Evolutionary conservation across 2,329 filamentous ascomycete genomes (phyloP).

Genomic region (Trichoderma gracile): DNA sequence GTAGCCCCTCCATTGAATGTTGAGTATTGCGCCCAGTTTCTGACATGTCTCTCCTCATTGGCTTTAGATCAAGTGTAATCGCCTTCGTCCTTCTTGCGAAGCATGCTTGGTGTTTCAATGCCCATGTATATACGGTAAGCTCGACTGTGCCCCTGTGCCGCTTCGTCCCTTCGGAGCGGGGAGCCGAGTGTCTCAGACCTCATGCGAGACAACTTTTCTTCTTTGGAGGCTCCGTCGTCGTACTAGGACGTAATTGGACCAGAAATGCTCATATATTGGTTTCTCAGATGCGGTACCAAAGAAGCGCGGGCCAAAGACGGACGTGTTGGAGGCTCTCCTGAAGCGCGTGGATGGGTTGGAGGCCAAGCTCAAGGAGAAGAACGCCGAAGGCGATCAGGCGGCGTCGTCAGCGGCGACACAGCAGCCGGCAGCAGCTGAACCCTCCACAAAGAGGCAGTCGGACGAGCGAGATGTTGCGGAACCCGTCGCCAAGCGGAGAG

Average conservation of each 20-base stretch:
- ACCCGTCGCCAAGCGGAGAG: constrained; percentile 44
- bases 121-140: constrained; percentile 80
- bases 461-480: constrained; percentile 30
- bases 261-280: constrained; percentile 1
- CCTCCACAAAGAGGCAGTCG: constrained; percentile 4
- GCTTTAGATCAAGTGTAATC: constrained; percentile 84
- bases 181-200: not conserved
- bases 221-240: not conserved
- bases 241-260: not conserved
- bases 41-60: not conserved
- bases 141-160: not conserved
- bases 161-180: not conserved
- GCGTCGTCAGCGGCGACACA: constrained; percentile 30
- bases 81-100: constrained; percentile 79
- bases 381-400: constrained; percentile 38
- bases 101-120: constrained; percentile 89
- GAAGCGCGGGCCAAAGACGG: constrained; percentile 86
- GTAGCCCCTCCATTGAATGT: constrained; percentile 12
- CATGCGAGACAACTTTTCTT: not conserved
- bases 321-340: constrained; percentile 79
- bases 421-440: constrained; percentile 23
- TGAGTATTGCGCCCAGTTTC: not conserved
- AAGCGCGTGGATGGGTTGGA: constrained; percentile 86
- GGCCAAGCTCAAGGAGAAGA: constrained; percentile 72
- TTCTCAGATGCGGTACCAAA: constrained; percentile 74